Percentiles rank a stretch among this genome's conserved stretches.
Evolutionary conservation across 148 eudicot species (phyloP).

Genomic region (Persicaria tinctoria): DNA sequence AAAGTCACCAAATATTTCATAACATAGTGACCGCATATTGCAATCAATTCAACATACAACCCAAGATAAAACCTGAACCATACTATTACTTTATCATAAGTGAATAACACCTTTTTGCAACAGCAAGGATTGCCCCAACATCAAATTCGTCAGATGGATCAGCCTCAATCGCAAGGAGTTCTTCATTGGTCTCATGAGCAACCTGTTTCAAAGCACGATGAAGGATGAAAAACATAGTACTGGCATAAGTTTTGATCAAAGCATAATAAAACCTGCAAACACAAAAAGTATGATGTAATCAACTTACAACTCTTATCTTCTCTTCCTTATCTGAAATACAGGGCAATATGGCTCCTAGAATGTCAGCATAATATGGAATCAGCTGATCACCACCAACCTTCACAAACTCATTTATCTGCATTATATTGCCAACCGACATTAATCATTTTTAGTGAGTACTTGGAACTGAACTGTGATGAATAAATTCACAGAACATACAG

Average conservation of each 20-base stretch:
- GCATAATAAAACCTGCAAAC: neutral
- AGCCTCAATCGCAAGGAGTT: slow-evolving; percentile 67
- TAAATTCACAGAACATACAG: neutral
- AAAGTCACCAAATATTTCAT: slow-evolving; percentile 6
- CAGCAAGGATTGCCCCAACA: slow-evolving; percentile 77
- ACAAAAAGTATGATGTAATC: neutral
- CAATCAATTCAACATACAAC: neutral
- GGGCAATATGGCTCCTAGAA: slow-evolving; percentile 88
- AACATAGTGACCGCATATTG: neutral
- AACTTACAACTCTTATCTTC: slow-evolving; percentile 87
- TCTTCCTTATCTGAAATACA: slow-evolving; percentile 98
- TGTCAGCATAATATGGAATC: slow-evolving; percentile 93
- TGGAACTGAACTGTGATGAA: neutral
- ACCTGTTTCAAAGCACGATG: slow-evolving; percentile 38
- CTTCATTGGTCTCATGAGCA: slow-evolving; percentile 95
- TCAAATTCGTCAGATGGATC: slow-evolving; percentile 89
- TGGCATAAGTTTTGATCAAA: neutral
- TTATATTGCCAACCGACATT: neutral
- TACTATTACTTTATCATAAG: neutral
- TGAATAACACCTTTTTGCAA: slow-evolving; percentile 64
- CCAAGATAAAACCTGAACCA: neutral
- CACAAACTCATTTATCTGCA: slow-evolving; percentile 96
- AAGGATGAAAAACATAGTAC: neutral
- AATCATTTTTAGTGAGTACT: neutral
- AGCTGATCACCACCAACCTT: slow-evolving; percentile 96